These are phyloP conservation scores for Goniomonas avonlea DNA, from an alignment of 78 protist species.

Conservation along the genomic window DNA sequence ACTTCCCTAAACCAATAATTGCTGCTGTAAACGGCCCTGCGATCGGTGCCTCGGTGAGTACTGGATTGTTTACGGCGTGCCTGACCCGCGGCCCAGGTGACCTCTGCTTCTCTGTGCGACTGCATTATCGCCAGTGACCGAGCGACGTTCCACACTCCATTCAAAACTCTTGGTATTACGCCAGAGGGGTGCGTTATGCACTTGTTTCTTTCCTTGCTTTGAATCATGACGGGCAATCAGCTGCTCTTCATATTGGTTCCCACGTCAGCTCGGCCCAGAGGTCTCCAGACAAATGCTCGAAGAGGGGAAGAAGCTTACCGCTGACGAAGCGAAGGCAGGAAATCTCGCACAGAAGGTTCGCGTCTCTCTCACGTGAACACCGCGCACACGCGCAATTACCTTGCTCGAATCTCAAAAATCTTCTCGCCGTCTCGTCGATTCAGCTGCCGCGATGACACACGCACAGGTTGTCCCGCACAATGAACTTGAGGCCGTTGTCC, in stretches of 20 bases:
- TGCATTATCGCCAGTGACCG: not conserved
- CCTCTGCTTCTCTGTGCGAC: not conserved
- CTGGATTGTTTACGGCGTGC: too few species aligned
- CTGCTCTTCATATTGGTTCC: not conserved
- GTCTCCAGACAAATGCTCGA: too few species aligned
- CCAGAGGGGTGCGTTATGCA: conserved; percentile 16
- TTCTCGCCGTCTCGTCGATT: not conserved
- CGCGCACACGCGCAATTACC: too few species aligned
- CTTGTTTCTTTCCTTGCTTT: not conserved
- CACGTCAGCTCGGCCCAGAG: not conserved
- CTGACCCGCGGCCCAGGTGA: too few species aligned
- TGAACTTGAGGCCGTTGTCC: not conserved
- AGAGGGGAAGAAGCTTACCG: not conserved
- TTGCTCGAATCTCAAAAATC: not conserved
- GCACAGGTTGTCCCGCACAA: too few species aligned
- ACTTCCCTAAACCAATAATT: not conserved
- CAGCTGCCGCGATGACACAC: too few species aligned
- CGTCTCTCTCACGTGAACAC: too few species aligned
- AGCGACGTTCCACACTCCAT: not conserved
- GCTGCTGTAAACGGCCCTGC: conserved; percentile 25
- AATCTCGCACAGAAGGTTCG: not conserved
- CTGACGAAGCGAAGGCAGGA: not conserved
- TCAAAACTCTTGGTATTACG: not conserved
- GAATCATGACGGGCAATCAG: not conserved
- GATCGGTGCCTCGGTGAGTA: conserved; percentile 8